A percentile compares a stretch with the other conserved stretches of the same genome.
Conservation (phyloP, 2,329 filamentous ascomycete genomes). For the Chaetomiaceae sp. region DNA sequence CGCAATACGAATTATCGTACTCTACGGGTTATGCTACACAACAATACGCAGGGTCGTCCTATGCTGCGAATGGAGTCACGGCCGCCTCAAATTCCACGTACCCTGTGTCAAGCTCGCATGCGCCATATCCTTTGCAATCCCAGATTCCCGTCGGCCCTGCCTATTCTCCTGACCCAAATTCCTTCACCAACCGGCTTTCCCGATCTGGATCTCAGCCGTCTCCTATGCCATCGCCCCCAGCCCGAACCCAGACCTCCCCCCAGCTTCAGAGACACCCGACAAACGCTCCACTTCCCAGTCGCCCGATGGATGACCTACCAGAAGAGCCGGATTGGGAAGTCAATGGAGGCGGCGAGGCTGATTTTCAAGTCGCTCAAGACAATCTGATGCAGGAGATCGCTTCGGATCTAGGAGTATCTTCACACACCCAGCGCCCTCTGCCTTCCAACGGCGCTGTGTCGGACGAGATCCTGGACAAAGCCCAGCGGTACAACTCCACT, state of each 20-base stretch:
- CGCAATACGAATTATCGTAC: constrained; percentile 30
- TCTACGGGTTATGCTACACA: constrained; percentile 26
- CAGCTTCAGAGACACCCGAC: constrained; percentile 56
- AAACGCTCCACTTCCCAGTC: constrained; percentile 55
- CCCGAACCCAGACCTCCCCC: constrained; percentile 39
- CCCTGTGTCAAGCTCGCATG: constrained; percentile 35
- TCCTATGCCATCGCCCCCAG: constrained; percentile 42
- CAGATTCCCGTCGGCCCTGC: constrained; percentile 51
- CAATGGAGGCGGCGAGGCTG: constrained; percentile 33
- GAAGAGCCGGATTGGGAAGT: constrained; percentile 42
- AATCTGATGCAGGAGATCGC: constrained; percentile 57
- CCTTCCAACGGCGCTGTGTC: constrained; percentile 45
- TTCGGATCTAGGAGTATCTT: constrained; percentile 44
- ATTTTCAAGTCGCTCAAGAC: constrained; percentile 45
- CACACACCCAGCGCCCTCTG: constrained; percentile 37
- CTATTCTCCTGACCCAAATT: constrained; percentile 46
- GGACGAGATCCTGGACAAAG: constrained; percentile 43
- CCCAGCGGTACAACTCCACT: constrained; percentile 49
- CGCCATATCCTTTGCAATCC: constrained; percentile 49
- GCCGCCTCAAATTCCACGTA: constrained; percentile 37
- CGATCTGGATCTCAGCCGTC: constrained; percentile 50
- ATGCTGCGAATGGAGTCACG: constrained; percentile 39
- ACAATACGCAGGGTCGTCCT: constrained; percentile 33
- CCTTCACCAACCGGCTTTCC: constrained; percentile 41
- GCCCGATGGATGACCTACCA: constrained; percentile 43